Conservation (phyloP, 129 eudicot species). For the Chrysanthemum seticuspe region DNA sequence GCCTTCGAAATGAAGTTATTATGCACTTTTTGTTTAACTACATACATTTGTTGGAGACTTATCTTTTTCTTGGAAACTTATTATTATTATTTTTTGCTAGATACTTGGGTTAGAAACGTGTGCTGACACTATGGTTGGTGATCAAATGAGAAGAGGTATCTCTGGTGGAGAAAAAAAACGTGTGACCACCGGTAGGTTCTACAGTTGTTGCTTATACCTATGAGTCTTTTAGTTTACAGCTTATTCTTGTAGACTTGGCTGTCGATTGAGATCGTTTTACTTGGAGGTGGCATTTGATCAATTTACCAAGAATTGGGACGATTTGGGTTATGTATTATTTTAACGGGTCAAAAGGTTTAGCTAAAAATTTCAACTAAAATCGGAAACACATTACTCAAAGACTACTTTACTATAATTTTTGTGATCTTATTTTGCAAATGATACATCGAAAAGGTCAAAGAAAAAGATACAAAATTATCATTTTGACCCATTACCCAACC, state of each 20-base stretch:
- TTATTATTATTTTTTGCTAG: constrained; percentile 20
- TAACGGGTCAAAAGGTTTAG: background rate
- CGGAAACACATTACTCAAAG: no score
- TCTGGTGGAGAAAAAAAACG: constrained; percentile 67
- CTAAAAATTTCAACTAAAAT: no score
- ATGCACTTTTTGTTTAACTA: background rate
- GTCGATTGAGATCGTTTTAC: background rate
- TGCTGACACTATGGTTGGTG: constrained; percentile 62
- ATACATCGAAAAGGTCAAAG: no score
- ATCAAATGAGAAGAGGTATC: constrained; percentile 59
- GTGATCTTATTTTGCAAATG: no score
- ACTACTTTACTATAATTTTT: no score
- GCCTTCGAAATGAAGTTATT: background rate
- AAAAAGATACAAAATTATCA: background rate
- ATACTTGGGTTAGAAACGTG: constrained; percentile 52
- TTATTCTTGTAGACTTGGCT: background rate
- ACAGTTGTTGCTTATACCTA: background rate
- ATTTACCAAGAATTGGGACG: background rate
- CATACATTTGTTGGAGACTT: no score
- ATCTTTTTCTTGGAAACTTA: background rate
- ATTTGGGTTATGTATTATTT: background rate
- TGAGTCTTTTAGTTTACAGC: background rate
- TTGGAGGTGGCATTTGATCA: background rate
- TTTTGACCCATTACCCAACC: background rate
- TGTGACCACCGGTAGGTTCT: constrained; percentile 45